phyloP scores from a whole-genome alignment of 306 rosid genomes.

The Albizia julibrissin region DNA sequence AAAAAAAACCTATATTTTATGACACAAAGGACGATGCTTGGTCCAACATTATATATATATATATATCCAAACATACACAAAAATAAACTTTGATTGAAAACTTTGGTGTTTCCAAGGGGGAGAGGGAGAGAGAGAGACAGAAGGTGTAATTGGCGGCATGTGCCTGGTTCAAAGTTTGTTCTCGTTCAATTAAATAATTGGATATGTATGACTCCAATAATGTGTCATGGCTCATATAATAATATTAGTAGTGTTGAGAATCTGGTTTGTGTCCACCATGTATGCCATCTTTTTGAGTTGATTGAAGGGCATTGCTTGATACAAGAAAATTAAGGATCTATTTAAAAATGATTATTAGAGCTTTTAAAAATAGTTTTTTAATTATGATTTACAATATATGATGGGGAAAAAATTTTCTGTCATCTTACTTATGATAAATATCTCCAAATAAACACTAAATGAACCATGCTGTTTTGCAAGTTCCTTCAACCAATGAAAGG shows the following conservation, averaged over 20 bases:
- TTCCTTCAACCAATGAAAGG: too few species aligned
- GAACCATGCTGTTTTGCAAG: too few species aligned
- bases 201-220: constrained; percentile 29
- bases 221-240: constrained; percentile 18
- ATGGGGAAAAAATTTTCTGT: too few species aligned
- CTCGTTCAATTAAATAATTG: neutral
- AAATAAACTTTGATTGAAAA: constrained; percentile 2
- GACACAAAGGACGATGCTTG: neutral
- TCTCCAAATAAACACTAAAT: too few species aligned
- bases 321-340: neutral
- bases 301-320: neutral
- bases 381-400: too few species aligned
- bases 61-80: neutral
- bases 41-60: neutral
- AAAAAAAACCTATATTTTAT: too few species aligned
- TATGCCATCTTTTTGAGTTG: constrained; percentile 7
- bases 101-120: constrained; percentile 18
- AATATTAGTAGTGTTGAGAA: constrained; percentile 1
- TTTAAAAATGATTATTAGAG: too few species aligned
- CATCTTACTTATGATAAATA: too few species aligned
- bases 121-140: neutral
- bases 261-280: constrained; percentile 25
- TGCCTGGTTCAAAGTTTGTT: constrained; percentile 40
- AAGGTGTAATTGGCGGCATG: constrained; percentile 27
- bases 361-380: too few species aligned